phyloP scores from a whole-genome alignment of 2,329 filamentous ascomycete genomes.

The Rhinocladiella similis region DNA sequence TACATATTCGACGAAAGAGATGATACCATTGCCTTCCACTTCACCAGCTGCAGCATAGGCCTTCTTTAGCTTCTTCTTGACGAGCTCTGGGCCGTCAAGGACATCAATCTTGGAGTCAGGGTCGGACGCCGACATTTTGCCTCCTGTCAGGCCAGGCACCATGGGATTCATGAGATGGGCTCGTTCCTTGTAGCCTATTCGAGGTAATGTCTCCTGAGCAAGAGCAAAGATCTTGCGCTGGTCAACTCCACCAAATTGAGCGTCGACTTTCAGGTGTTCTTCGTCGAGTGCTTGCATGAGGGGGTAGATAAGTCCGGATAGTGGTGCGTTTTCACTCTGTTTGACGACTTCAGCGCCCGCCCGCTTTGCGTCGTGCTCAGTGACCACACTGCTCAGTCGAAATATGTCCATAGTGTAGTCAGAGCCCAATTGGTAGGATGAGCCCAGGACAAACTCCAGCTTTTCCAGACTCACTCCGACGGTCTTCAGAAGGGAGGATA shows the following conservation, averaged over 20 bases:
- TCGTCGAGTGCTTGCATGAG: constrained; percentile 91
- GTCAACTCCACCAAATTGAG: constrained; percentile 81
- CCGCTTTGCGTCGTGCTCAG: constrained; percentile 81
- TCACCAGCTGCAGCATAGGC: constrained; percentile 74
- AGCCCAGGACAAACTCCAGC: constrained; percentile 81
- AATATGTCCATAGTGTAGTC: constrained; percentile 89
- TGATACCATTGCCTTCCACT: constrained; percentile 80
- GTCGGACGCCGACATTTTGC: constrained; percentile 66
- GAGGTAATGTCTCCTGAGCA: constrained; percentile 80
- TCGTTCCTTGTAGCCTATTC: constrained; percentile 77
- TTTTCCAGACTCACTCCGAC: constrained; percentile 77
- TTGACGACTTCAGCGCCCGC: constrained; percentile 94
- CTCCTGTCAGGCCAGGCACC: constrained; percentile 79
- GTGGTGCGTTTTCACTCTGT: constrained; percentile 73
- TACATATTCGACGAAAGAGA: constrained; percentile 84
- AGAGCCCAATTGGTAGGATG: constrained; percentile 68
- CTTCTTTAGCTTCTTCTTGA: constrained; percentile 83
- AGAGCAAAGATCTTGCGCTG: constrained; percentile 88
- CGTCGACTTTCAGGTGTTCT: constrained; percentile 82
- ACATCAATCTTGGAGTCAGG: constrained; percentile 87
- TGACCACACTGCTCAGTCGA: constrained; percentile 68
- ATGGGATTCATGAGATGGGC: constrained; percentile 81
- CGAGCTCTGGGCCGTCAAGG: constrained; percentile 72
- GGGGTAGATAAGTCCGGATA: constrained; percentile 77
- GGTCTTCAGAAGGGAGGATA: constrained; percentile 72